Conservation (phyloP, 495 filamentous ascomycete genomes). For the Amphirosellinia nigrospora region DNA sequence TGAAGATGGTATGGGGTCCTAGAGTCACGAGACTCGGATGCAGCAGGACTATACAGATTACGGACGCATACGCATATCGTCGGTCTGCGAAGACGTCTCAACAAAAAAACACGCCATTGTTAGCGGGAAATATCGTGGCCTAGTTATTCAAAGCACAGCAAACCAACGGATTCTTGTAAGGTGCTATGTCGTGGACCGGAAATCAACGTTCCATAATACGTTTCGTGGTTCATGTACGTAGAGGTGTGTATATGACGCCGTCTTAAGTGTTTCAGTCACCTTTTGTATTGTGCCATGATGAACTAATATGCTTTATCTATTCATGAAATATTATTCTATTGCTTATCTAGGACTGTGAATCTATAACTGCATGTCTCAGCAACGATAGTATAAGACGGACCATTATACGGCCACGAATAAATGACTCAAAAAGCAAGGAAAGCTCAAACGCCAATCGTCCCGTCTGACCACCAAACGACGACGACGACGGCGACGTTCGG, state of each 20-base stretch:
- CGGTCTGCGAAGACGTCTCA: slow-evolving; percentile 2
- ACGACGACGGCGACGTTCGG: no score
- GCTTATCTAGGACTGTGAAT: neutral
- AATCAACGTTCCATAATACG: neutral
- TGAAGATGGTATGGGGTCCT: slow-evolving; percentile 3
- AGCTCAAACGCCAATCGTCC: slow-evolving; percentile 17
- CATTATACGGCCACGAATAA: neutral
- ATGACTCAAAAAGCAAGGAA: slow-evolving; percentile 1
- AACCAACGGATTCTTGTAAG: no score
- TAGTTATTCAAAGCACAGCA: neutral
- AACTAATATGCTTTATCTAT: neutral
- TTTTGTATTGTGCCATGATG: neutral
- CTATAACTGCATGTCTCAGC: neutral
- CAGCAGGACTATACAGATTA: neutral
- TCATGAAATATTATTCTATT: neutral
- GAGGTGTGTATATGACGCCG: neutral
- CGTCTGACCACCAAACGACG: slow-evolving; percentile 21
- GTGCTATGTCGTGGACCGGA: neutral
- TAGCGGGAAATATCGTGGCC: neutral
- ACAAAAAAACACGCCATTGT: neutral
- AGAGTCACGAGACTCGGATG: neutral
- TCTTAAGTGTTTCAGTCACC: neutral
- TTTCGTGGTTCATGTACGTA: neutral
- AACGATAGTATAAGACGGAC: slow-evolving; percentile 7
- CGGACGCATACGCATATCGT: neutral